Base-by-base conservation (phyloP, 352 stramenopile genomes). In the Phytopythium aichiense region DNA sequence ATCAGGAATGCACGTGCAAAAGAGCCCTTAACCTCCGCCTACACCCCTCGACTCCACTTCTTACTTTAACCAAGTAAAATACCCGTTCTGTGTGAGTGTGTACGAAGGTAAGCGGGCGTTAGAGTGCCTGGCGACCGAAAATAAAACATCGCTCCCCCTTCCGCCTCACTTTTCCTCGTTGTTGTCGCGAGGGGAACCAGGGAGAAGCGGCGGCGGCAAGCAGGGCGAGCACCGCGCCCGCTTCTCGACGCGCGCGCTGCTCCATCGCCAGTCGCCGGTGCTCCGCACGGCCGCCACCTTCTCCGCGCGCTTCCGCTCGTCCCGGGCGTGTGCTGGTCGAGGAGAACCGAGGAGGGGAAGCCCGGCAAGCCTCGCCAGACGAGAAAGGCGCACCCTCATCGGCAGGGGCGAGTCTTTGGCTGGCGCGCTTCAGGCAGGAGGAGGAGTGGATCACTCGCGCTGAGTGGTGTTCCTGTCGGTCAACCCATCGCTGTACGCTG, bases 161-260 rank as follows among this genome's bases (percentile, higher is more conserved):
- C 23, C n/a, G 23, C 55, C 37, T 28, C 55, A 50, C 55, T 52
- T 49, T 51, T 50, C 52, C 55, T 60, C 55, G 38, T 38, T 60
- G 48, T 23, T 22, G 48, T 52, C 23, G 12, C 45, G 42, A 49
- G 42, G 20, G 20, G 23, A 37, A 35, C 23, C 15, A 5, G 48
- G 48, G 33, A 54, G 48, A 54, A 54, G 48, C 25, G 55, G 37
- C 52, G 31, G 31, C 51, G 20, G 31, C 30, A 25, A 38, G 48
- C 51, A 18, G 12, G 15, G 46, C 22, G 46, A 7, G 23, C 4
- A 15, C 8, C 23, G 48, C 16, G 46, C 25, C 46, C 46, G 46
- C 46, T 53, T 54, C 28, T 23, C 28, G 7, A 20, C 18, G 11
- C 20, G 35, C 52, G 9, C 18, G 23, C 51, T 43, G 13, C 48